Evolutionary conservation across 768 basidiomycete species (phyloP).

Genomic region (Rubroboletus pulcherrimus): DNA sequence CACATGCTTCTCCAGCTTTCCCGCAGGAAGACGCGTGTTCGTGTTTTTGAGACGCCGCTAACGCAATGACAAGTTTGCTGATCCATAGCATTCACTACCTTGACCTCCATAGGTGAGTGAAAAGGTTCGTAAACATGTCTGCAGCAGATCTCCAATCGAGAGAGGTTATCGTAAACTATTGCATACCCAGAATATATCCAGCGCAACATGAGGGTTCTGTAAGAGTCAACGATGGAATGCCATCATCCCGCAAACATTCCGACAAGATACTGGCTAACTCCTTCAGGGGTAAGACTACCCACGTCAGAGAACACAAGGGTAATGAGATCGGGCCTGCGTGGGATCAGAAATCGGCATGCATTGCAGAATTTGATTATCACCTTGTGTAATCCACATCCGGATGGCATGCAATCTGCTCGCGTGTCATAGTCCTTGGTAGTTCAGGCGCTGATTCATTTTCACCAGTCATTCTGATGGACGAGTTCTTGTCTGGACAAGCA

Average conservation of each 20-base stretch:
- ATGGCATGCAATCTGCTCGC: slow-evolving; percentile 76
- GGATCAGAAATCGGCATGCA: slow-evolving; percentile 22
- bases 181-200: slow-evolving; percentile 10
- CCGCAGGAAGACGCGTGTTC: slow-evolving; percentile 20
- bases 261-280: slow-evolving; percentile 92
- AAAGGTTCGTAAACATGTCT: slow-evolving; percentile 19
- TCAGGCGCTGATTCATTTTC: slow-evolving; percentile 2
- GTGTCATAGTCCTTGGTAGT: slow-evolving; percentile 50
- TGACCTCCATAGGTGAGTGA: slow-evolving; percentile 11
- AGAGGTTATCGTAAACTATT: slow-evolving; percentile 40
- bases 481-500: slow-evolving; percentile 1
- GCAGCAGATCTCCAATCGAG: slow-evolving; percentile 18
- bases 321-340: slow-evolving; percentile 80
- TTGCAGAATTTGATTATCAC: slow-evolving; percentile 36
- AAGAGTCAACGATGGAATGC: slow-evolving; percentile 9
- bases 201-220: neutral
- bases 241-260: slow-evolving; percentile 83
- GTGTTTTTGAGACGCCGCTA: slow-evolving; percentile 10
- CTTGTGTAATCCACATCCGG: slow-evolving; percentile 95
- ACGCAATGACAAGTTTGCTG: slow-evolving; percentile 6
- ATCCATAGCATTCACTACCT: slow-evolving; percentile 10
- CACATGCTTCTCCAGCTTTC: slow-evolving; percentile 10
- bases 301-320: slow-evolving; percentile 93
- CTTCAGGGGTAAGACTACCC: slow-evolving; percentile 88
- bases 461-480: slow-evolving; percentile 2